Percentiles rank a stretch among this genome's conserved stretches.
Evolutionary conservation across 2,329 filamentous ascomycete species (phyloP).

Genomic region (Annulohypoxylon truncatum): DNA sequence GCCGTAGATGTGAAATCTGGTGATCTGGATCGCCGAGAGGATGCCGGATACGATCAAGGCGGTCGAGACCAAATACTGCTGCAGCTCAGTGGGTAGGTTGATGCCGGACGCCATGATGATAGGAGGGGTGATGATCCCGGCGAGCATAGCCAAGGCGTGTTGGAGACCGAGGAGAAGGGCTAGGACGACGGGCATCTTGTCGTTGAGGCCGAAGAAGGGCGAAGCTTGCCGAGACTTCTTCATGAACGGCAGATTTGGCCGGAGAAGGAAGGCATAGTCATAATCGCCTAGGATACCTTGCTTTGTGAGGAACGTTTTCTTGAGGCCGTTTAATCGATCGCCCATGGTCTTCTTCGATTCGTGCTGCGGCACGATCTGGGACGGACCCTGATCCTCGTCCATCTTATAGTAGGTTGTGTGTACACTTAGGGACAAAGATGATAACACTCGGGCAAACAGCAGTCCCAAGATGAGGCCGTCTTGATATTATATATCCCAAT

Average conservation of each 20-base stretch:
- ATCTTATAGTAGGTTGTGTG: slow-evolving; percentile 49
- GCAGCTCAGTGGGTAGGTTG: slow-evolving; percentile 68
- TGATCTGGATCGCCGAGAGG: slow-evolving; percentile 81
- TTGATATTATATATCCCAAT: background rate
- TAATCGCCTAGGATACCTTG: slow-evolving; percentile 86
- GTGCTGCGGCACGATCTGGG: slow-evolving; percentile 59
- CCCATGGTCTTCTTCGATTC: slow-evolving; percentile 51
- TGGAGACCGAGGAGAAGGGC: slow-evolving; percentile 82
- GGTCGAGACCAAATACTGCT: slow-evolving; percentile 83
- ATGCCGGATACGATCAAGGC: slow-evolving; percentile 83
- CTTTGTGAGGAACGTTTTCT: slow-evolving; percentile 64
- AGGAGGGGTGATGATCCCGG: slow-evolving; percentile 80
- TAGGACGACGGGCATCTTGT: slow-evolving; percentile 79
- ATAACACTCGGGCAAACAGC: too few species aligned
- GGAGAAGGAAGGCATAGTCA: slow-evolving; percentile 91
- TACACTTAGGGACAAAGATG: background rate
- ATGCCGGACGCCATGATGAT: slow-evolving; percentile 76
- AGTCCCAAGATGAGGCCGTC: background rate
- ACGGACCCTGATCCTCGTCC: slow-evolving; percentile 68
- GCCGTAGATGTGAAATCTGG: slow-evolving; percentile 76
- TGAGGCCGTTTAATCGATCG: slow-evolving; percentile 49
- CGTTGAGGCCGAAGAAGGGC: slow-evolving; percentile 87
- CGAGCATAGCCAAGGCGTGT: slow-evolving; percentile 81
- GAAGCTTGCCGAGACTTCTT: slow-evolving; percentile 67
- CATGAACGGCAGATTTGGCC: slow-evolving; percentile 84